Evolutionary conservation across 306 rosid genomes (phyloP).

Genomic region (Canavalia ensiformis): DNA sequence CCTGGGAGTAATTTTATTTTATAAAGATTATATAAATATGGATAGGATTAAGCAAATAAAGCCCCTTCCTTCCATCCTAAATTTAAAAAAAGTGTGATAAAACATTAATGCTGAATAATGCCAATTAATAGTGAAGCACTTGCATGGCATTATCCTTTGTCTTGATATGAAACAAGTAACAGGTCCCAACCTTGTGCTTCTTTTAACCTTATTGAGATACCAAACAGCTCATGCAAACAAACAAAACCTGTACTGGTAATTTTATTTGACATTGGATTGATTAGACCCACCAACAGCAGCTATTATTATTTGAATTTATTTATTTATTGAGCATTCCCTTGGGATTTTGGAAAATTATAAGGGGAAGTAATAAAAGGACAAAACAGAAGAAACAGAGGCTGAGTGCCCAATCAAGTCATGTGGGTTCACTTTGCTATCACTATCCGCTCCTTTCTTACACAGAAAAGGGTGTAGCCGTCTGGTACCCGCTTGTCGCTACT

Average conservation of each 20-base stretch:
- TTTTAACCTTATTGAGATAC: conserved; percentile 16
- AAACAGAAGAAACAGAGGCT: conserved; percentile 47
- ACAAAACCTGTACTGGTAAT: conserved; percentile 15
- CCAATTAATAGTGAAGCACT: conserved; percentile 21
- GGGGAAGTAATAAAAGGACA: conserved; percentile 41
- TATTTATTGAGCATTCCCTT: neutral
- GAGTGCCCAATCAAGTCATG: conserved; percentile 47
- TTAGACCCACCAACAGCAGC: conserved; percentile 50
- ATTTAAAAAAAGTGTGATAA: conserved; percentile 11
- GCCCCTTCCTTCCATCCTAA: neutral
- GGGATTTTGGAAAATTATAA: conserved; percentile 41
- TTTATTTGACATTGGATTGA: conserved; percentile 33
- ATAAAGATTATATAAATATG: neutral
- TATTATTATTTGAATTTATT: neutral
- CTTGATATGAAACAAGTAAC: neutral
- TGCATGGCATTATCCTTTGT: conserved; percentile 49
- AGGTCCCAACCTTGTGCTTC: conserved; percentile 34
- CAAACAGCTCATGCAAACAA: conserved; percentile 52
- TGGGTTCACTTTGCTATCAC: conserved; percentile 52
- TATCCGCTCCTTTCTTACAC: conserved; percentile 54
- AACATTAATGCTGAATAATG: neutral
- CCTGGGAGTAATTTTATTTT: neutral
- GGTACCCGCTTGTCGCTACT: conserved; percentile 60
- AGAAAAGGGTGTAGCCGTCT: conserved; percentile 75
- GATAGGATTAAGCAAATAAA: conserved; percentile 21